Base-by-base conservation (phyloP, 2,329 filamentous ascomycete genomes). In the Penicillium sclerotiorum region DNA sequence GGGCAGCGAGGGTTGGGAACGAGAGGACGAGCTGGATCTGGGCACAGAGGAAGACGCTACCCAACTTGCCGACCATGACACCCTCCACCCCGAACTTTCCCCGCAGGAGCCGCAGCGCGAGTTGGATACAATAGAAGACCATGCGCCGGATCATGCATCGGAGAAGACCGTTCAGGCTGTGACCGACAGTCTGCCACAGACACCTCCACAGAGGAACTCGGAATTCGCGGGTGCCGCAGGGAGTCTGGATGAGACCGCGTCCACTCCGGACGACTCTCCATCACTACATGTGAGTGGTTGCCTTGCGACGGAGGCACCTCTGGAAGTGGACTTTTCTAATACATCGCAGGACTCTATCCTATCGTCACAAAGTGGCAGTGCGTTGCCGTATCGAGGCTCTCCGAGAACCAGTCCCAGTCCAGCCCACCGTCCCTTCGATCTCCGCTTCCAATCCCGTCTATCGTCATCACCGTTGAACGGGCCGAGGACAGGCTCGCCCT, bases 361-460 rank as follows among this genome's bases (percentile, higher is more conserved):
- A 13, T 84, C 81, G 17, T 80, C 90, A 5, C 84, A 86, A n/a
- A 82, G 85, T 30, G 91, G 90, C 71, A 90, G 87, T 63, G 76
- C 88, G 30, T 80, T 90, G 22, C 84, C 86, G 4, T 86, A 87
- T 28, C 78, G 86, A 51, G 84, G 84, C 58, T 86, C 87, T 13
- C 80, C 87, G 17, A 80, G 84, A 53, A 72, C 88, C 57, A 90
- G 87, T 60, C 86, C 90, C 12, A 89, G 88, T 13, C 89, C 89
- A 17, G 91, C 90, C 13, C 88, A 96, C 62, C 85, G 93, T 64
- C 93, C 94, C 4, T 99, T 99, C 70, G 94, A 99, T 68, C 85
- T 90, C 56, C 86, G 94, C 48, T 99, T 99, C 72, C 91, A 95
- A 67, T 93, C 93, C 13, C 86, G 92, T 40, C 83, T 96, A 51